A percentile compares a stretch with the other conserved stretches of the same genome.
Conservation (phyloP, 1,284 basidiomycete genomes). For the Takashimella tepidaria region DNA sequence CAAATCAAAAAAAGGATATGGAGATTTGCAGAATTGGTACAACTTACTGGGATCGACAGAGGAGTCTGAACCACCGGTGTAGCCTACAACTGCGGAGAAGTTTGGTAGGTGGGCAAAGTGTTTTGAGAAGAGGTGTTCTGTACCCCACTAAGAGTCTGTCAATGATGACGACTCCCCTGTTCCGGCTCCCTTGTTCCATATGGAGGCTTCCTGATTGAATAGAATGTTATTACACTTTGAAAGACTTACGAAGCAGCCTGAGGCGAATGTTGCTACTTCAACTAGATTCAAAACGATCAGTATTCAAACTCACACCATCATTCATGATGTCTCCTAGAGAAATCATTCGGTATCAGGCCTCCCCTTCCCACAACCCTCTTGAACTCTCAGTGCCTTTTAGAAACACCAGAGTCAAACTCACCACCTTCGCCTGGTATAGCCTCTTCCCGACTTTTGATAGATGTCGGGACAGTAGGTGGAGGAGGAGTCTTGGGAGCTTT, state of each 20-base stretch:
- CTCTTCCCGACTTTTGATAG: slow-evolving; percentile 40
- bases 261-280: slow-evolving; percentile 71
- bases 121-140: slow-evolving; percentile 79
- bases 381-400: too few species aligned
- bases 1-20: too few species aligned
- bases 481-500: slow-evolving; percentile 35
- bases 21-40: neutral
- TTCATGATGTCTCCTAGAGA: too few species aligned
- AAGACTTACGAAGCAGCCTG: slow-evolving; percentile 56
- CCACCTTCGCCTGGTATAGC: slow-evolving; percentile 38
- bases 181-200: too few species aligned
- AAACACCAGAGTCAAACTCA: too few species aligned
- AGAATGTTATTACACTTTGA: neutral
- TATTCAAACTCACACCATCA: too few species aligned
- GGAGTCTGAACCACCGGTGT: slow-evolving; percentile 67
- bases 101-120: slow-evolving; percentile 57
- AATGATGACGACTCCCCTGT: neutral
- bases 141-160: slow-evolving; percentile 58
- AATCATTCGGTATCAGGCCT: neutral
- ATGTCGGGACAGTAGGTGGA: slow-evolving; percentile 46
- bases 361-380: too few species aligned
- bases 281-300: slow-evolving; percentile 25
- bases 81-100: slow-evolving; percentile 69
- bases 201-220: too few species aligned
- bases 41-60: slow-evolving; percentile 31